Conservation (phyloP, 116 monocot species). For the Cymodocea nodosa region DNA sequence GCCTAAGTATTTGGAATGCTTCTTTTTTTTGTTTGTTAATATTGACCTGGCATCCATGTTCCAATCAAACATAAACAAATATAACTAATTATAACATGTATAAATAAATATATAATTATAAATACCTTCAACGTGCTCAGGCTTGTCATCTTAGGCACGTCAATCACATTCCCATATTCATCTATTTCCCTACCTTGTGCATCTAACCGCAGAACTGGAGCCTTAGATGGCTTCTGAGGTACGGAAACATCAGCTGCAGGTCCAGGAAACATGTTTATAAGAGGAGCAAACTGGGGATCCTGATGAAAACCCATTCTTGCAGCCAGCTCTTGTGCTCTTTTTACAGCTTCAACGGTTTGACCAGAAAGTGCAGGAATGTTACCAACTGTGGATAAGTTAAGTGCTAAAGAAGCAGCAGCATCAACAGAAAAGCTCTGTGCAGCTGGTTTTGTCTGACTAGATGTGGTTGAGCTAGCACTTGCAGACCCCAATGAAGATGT, state of each 20-base stretch:
- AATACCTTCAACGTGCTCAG: conserved; percentile 90
- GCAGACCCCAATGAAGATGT: conserved; percentile 1
- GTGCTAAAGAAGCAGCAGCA: conserved; percentile 2
- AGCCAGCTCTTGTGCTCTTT: conserved; percentile 84
- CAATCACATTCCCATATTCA: conserved; percentile 82
- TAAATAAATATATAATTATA: not conserved
- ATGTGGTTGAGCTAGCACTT: conserved; percentile 3
- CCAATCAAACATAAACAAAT: conserved; percentile 1
- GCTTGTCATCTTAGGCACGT: conserved; percentile 49
- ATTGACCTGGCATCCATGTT: conserved; percentile 48
- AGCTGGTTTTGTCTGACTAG: not conserved
- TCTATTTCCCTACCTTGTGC: conserved; percentile 85
- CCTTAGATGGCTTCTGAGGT: conserved; percentile 61
- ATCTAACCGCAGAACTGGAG: conserved; percentile 81
- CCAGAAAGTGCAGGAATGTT: conserved; percentile 24
- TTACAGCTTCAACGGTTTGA: conserved; percentile 70
- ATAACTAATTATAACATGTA: not conserved
- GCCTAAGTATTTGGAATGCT: conserved; percentile 91
- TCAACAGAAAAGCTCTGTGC: conserved; percentile 2
- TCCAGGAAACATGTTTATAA: conserved; percentile 93
- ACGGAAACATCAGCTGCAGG: conserved; percentile 30
- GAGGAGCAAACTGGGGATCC: conserved; percentile 86
- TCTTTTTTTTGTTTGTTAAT: conserved; percentile 99
- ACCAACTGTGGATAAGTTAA: conserved; percentile 8
- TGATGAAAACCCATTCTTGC: conserved; percentile 79